Evolutionary conservation across 306 rosid genomes (phyloP).

Genomic region (Trifolium pratense): DNA sequence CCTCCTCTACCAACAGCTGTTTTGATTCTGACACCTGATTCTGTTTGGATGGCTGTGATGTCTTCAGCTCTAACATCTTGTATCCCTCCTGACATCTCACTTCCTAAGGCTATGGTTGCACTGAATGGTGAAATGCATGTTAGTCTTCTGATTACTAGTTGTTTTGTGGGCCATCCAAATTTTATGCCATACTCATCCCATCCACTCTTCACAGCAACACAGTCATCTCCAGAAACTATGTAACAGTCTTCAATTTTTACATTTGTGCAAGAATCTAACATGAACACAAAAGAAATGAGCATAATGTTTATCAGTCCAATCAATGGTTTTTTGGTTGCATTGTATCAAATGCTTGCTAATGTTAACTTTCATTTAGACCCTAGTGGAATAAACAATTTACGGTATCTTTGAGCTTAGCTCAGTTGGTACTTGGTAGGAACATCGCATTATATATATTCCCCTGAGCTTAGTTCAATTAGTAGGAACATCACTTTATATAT

Average conservation of each 20-base stretch:
- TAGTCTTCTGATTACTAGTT: constrained; percentile 66
- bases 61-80: constrained; percentile 81
- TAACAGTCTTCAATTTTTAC: constrained; percentile 80
- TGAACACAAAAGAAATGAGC: neutral
- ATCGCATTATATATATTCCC: too few relatives aligned
- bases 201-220: constrained; percentile 87
- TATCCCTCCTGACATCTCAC: constrained; percentile 90
- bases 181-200: constrained; percentile 91
- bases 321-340: neutral
- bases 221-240: constrained; percentile 88
- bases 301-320: neutral
- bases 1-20: constrained; percentile 88
- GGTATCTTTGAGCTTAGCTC: too few relatives aligned
- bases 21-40: constrained; percentile 80
- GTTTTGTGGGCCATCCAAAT: constrained; percentile 74
- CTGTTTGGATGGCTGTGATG: constrained; percentile 63
- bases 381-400: neutral
- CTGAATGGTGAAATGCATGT: constrained; percentile 84
- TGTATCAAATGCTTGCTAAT: constrained; percentile 25
- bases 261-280: constrained; percentile 80
- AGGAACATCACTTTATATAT: too few relatives aligned
- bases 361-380: neutral
- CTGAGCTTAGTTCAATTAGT: too few relatives aligned
- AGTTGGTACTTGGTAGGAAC: too few relatives aligned
- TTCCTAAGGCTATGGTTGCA: constrained; percentile 84